Base-by-base conservation (phyloP, 352 stramenopile species). In the Pythium rhizo-oryzae region DNA sequence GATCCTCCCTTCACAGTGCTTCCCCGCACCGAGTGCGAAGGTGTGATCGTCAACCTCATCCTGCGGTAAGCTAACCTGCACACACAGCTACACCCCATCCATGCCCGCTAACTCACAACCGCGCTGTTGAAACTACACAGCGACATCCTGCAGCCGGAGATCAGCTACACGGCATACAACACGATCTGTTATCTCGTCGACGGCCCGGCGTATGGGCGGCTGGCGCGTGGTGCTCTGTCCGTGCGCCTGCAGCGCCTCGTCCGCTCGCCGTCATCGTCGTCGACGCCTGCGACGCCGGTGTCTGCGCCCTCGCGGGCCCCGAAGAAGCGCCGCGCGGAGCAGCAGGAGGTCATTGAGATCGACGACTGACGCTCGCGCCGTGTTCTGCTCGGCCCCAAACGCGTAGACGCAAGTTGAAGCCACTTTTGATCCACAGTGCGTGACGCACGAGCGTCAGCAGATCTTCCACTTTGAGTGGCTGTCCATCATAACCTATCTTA, bases 151-250 rank as follows among this genome's bases (percentile, higher is more conserved):
- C 78, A 89, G 43, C 80, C 80, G 12, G 84, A 93, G 19, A 91
- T 93, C 75, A 87, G 80, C 59, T 91, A 91, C 64, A 91, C 84
- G 2, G 78, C 84, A 15, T 93, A 91, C 69, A 88, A 80, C 52
- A 93, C 84, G 21, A 90, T 87, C 33, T 89, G 82, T 60, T 93
- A 92, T 63, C 47, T 93, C 12, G 80, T 87, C 24, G 67, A 74
- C 24, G 82, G 82, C 8, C 59, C 77, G 5, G 71, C 68, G 46
- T 75, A 80, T 57, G 72, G 75, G 11, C 76, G 75, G 11, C 49
- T 74, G 2, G 55, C 81, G 53, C 41, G 59, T 39, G 59, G 50
- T 4, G 39, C 30, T 8, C 37, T 73, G 28, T 35, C 66, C 3
- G 33, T 81, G 8, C 28, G 63, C 16, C 60, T 75, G 8, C 43